phyloP scores from a whole-genome alignment of 257 asterid genomes.

The Solanum bukasovii region DNA sequence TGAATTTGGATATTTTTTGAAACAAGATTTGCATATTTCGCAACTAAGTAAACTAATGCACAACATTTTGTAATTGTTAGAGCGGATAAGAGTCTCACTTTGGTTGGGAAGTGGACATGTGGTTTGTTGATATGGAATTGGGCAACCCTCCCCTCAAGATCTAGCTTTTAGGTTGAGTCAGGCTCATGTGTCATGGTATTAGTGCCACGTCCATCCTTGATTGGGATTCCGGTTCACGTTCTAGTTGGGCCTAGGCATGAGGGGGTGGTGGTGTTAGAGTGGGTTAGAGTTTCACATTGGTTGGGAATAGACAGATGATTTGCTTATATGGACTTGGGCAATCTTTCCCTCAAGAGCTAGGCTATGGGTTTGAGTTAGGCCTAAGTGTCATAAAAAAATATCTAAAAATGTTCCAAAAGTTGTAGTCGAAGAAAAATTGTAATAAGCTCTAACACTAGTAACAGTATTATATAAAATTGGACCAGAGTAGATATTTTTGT shows the following conservation, averaged over 20 bases:
- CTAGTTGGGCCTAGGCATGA: not conserved
- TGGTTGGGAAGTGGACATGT: not conserved
- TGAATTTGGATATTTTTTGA: not conserved
- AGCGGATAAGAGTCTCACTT: not conserved
- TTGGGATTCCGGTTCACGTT: not conserved
- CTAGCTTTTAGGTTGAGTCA: not conserved
- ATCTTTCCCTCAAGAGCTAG: not conserved
- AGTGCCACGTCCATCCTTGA: not conserved
- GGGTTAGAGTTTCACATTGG: not conserved
- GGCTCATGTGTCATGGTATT: not conserved
- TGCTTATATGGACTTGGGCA: not conserved
- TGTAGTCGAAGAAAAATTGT: not conserved
- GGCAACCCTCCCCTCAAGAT: not conserved
- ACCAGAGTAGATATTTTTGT: not conserved
- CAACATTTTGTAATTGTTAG: not conserved
- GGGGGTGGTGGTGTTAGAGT: not conserved
- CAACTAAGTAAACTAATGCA: not conserved
- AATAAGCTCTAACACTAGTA: not conserved
- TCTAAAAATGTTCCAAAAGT: not conserved
- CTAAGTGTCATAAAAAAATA: not conserved
- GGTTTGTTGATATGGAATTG: not conserved
- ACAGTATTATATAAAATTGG: not conserved
- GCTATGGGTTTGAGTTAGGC: not conserved
- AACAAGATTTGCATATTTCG: not conserved
- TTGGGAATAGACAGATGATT: not conserved